A percentile compares a stretch with the other conserved stretches of the same genome.
Evolutionary conservation across 2,329 filamentous ascomycete genomes (phyloP).

Genomic region (Neoarthrinium moseri): DNA sequence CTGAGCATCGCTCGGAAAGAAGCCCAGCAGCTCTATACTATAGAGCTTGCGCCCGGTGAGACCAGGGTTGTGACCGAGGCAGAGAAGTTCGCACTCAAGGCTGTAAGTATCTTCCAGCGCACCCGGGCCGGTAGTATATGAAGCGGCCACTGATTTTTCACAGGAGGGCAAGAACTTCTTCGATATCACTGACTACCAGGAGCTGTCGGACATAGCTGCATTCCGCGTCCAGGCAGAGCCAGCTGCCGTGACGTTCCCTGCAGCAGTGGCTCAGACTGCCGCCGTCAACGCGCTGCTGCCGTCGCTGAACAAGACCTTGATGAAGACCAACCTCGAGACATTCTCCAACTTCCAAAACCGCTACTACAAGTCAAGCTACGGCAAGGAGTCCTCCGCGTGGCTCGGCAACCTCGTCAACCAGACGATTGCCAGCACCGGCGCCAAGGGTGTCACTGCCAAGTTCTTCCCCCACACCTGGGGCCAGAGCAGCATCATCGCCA

Average conservation of each 20-base stretch:
- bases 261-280: conserved; percentile 54
- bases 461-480: conserved; percentile 71
- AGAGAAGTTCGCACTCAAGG: conserved; percentile 69
- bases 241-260: conserved; percentile 50
- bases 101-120: conserved; percentile 55
- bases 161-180: conserved; percentile 74
- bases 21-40: conserved; percentile 21
- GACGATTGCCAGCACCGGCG: conserved; percentile 60
- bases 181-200: conserved; percentile 68
- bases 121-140: too few relatives aligned
- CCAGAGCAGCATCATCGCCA: conserved; percentile 78
- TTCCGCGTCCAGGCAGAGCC: conserved; percentile 37
- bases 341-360: conserved; percentile 67
- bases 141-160: conserved; percentile 19
- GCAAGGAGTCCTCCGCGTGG: conserved; percentile 74
- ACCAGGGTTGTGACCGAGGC: conserved; percentile 70
- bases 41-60: conserved; percentile 67
- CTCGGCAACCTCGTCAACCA: conserved; percentile 63
- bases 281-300: conserved; percentile 57
- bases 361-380: conserved; percentile 65
- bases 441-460: conserved; percentile 58
- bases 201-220: conserved; percentile 45
- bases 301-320: conserved; percentile 61
- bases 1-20: conserved; percentile 17
- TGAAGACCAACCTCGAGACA: conserved; percentile 63